These are phyloP conservation scores for Gossypium davidsonii DNA, from an alignment of 441 rosid species.

Conservation along the genomic window DNA sequence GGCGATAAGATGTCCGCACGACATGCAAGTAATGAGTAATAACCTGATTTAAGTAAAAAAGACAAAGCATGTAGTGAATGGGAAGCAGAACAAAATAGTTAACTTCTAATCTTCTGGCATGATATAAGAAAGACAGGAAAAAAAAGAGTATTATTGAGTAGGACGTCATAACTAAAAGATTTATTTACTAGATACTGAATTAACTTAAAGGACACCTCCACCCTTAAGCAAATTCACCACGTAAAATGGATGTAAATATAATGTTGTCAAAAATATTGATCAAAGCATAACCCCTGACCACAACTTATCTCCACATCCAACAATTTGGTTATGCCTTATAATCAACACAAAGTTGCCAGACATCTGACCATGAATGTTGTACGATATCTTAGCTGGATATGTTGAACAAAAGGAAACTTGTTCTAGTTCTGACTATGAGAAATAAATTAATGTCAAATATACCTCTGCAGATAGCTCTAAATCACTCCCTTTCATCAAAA, in stretches of 20 bases:
- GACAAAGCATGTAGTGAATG: conserved; percentile 1
- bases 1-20: conserved; percentile 60
- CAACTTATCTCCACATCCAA: neutral
- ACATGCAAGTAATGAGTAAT: conserved; percentile 34
- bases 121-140: neutral
- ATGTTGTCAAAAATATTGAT: neutral
- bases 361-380: conserved; percentile 4
- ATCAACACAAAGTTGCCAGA: neutral
- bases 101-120: neutral
- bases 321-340: neutral
- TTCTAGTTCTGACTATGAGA: neutral
- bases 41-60: conserved; percentile 37
- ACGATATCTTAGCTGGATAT: neutral
- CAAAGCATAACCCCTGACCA: neutral
- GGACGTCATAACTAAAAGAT: neutral
- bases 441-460: neutral
- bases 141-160: neutral
- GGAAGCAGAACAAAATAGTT: neutral
- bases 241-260: neutral
- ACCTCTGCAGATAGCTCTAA: conserved; percentile 42
- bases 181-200: neutral
- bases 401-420: neutral
- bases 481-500: conserved; percentile 34
- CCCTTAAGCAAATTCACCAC: neutral
- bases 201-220: neutral